Conservation (phyloP, 805 yeast genomes). For the Ogataea saltuana region DNA sequence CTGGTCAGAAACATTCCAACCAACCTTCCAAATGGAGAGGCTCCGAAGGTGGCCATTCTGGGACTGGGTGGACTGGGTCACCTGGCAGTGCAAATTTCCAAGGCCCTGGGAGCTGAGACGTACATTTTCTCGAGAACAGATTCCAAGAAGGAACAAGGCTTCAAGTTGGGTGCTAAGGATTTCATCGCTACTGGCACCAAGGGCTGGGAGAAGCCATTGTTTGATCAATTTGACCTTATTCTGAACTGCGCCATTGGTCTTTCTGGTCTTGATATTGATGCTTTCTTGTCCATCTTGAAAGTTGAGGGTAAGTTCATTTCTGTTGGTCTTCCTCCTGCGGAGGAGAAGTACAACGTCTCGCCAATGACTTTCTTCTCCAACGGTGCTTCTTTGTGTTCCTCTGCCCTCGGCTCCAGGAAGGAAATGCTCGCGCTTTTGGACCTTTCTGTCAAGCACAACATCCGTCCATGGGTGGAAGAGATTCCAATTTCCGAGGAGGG, state of each 20-base stretch:
- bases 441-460: constrained; percentile 44
- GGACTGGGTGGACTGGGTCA: constrained; percentile 52
- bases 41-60: constrained; percentile 41
- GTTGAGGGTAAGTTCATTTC: constrained; percentile 45
- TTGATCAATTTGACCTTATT: constrained; percentile 41
- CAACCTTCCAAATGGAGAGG: constrained; percentile 31
- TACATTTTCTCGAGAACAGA: constrained; percentile 44
- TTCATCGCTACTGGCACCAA: constrained; percentile 48
- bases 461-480: constrained; percentile 53
- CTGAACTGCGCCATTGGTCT: constrained; percentile 45
- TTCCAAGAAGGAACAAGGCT: constrained; percentile 42
- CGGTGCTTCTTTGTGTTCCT: constrained; percentile 46
- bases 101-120: constrained; percentile 48
- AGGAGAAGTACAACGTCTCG: constrained; percentile 43
- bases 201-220: constrained; percentile 40
- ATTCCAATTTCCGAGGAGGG: constrained; percentile 47
- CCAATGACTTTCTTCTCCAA: constrained; percentile 53
- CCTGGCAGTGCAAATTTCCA: constrained; percentile 45
- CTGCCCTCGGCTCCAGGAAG: constrained; percentile 48
- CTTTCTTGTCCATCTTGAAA: constrained; percentile 36
- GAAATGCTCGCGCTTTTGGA: constrained; percentile 49
- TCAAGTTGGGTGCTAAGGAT: constrained; percentile 42
- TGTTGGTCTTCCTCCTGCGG: constrained; percentile 48
- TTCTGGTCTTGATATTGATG: constrained; percentile 38
- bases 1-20: constrained; percentile 41